phyloP scores from a whole-genome alignment of 352 stramenopile species.

The Globisporangium takayamanum region DNA sequence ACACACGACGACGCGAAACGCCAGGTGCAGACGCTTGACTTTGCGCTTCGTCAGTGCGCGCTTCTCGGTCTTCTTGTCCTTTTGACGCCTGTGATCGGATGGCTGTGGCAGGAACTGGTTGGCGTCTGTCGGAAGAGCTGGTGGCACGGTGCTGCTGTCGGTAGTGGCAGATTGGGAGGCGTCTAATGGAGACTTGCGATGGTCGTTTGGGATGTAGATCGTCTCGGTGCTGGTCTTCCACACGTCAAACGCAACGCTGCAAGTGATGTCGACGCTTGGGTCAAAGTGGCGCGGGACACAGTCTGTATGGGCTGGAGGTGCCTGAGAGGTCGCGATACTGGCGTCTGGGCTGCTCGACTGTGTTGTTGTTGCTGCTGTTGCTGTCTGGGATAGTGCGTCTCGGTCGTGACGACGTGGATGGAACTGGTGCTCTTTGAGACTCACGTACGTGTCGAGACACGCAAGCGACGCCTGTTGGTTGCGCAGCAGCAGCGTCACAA shows the following conservation, averaged over 20 bases:
- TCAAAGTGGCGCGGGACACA: constrained; percentile 9
- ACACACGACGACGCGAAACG: constrained; percentile 53
- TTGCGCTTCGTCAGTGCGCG: constrained; percentile 24
- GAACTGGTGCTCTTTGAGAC: constrained; percentile 62
- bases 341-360: too few relatives aligned
- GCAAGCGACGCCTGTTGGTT: constrained; percentile 25
- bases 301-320: not conserved
- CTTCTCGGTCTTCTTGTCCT: constrained; percentile 8
- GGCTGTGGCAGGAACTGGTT: not conserved
- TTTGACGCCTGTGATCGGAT: not conserved
- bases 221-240: constrained; percentile 38
- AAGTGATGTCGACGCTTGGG: constrained; percentile 1
- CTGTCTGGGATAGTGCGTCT: not conserved
- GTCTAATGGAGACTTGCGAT: not conserved
- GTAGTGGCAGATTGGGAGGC: not conserved
- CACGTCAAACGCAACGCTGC: constrained; percentile 45
- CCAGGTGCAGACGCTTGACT: constrained; percentile 36
- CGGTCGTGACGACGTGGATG: constrained; percentile 37
- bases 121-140: too few relatives aligned
- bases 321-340: not conserved
- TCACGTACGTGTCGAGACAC: constrained; percentile 49
- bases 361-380: not conserved
- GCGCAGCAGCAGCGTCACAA: constrained; percentile 22
- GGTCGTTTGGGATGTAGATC: constrained; percentile 12
- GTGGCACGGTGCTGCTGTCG: not conserved